Evolutionary conservation across 2,329 filamentous ascomycete genomes (phyloP).

Genomic region (Lecanicillium sp.): DNA sequence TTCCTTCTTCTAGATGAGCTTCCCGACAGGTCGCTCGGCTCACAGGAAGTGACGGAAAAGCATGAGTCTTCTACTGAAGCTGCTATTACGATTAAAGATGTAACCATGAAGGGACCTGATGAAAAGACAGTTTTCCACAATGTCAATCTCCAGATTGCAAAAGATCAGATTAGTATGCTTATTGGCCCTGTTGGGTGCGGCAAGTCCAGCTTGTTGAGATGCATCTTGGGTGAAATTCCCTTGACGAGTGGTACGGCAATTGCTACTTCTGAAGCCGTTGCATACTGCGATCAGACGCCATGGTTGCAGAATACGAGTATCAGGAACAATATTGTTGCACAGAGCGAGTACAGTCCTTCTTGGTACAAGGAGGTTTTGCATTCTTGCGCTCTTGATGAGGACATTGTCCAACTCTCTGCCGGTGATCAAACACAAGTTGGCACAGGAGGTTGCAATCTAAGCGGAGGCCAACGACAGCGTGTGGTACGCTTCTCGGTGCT

Average conservation of each 20-base stretch:
- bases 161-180: constrained; percentile 20
- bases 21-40: background rate
- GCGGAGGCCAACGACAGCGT: constrained; percentile 4
- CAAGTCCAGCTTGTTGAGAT: constrained; percentile 13
- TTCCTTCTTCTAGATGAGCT: constrained; percentile 6
- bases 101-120: constrained; percentile 2
- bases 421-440: constrained; percentile 6
- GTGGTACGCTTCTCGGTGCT: background rate
- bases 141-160: constrained; percentile 5
- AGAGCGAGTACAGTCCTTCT: constrained; percentile 3
- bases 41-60: background rate
- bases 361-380: constrained; percentile 7
- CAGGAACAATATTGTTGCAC: constrained; percentile 4
- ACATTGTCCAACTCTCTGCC: constrained; percentile 25
- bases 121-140: constrained; percentile 1
- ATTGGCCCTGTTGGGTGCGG: constrained; percentile 11
- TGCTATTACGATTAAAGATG: constrained; percentile 3
- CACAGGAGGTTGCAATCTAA: constrained; percentile 2
- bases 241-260: constrained; percentile 9
- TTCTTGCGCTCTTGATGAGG: constrained; percentile 21
- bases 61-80: too few relatives aligned
- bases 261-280: constrained; percentile 6
- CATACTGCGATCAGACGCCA: constrained; percentile 10
- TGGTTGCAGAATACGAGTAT: constrained; percentile 8
- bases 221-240: constrained; percentile 13